These are phyloP conservation scores for Hordeum marinum DNA, from an alignment of 176 grass and related monocot genomes.

Conservation along the genomic window DNA sequence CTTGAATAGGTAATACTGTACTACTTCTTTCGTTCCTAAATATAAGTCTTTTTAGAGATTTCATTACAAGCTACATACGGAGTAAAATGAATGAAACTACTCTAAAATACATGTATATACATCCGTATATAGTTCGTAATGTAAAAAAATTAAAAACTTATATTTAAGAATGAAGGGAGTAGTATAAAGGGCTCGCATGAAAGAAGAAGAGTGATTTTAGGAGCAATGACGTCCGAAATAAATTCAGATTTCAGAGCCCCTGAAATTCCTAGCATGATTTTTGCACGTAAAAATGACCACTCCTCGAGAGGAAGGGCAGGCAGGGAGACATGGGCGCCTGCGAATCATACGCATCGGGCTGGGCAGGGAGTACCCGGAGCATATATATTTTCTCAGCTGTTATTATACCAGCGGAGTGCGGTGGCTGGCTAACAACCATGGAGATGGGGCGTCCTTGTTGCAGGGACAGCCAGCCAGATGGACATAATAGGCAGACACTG, in stretches of 20 bases:
- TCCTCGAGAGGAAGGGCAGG: not conserved
- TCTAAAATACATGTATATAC: too few species aligned
- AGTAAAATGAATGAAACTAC: too few species aligned
- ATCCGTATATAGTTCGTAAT: too few species aligned
- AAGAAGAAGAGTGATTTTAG: not conserved
- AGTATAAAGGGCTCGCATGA: not conserved
- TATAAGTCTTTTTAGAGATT: too few species aligned
- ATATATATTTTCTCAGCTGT: not conserved
- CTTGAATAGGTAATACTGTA: too few species aligned
- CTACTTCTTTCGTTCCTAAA: too few species aligned
- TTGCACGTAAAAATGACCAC: not conserved
- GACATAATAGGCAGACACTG: conserved; percentile 4
- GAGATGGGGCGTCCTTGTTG: conserved; percentile 69
- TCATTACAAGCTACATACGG: too few species aligned
- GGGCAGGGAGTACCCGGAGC: not conserved
- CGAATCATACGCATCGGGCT: not conserved
- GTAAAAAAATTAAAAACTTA: too few species aligned
- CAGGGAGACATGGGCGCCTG: not conserved
- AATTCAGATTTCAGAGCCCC: too few species aligned
- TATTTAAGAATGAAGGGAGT: too few species aligned
- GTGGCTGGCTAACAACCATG: conserved; percentile 38
- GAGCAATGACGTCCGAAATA: not conserved
- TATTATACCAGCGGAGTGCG: not conserved
- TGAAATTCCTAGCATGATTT: not conserved
- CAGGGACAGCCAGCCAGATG: conserved; percentile 8